Evolutionary conservation across 2,329 filamentous ascomycete genomes (phyloP).

Genomic region (Curvularia hawaiiensis): DNA sequence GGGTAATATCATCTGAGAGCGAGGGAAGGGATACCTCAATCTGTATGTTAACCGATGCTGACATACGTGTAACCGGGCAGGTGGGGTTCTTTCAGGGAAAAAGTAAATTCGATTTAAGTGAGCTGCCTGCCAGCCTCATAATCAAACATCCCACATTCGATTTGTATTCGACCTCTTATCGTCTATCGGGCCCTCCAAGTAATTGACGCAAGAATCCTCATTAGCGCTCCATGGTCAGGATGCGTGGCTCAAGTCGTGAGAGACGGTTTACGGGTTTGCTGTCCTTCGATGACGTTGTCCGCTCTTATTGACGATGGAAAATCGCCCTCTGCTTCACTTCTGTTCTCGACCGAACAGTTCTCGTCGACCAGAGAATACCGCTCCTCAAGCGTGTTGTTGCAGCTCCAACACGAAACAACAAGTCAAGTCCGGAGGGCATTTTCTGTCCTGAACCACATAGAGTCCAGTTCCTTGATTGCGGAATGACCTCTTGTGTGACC

Average conservation of each 20-base stretch:
- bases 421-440: neutral
- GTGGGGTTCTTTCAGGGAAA: slow-evolving; percentile 1
- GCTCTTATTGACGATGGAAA: neutral
- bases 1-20: slow-evolving; percentile 5
- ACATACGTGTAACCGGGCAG: slow-evolving; percentile 3
- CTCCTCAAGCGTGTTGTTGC: neutral
- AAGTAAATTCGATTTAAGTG: slow-evolving; percentile 9
- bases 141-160: neutral
- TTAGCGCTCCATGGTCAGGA: slow-evolving; percentile 3
- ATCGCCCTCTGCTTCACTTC: neutral
- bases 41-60: slow-evolving; percentile 13
- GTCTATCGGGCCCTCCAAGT: neutral
- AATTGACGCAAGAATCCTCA: neutral
- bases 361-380: neutral
- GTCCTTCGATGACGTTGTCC: neutral
- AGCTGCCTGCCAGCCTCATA: slow-evolving; percentile 4
- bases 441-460: neutral
- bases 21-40: slow-evolving; percentile 5
- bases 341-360: neutral
- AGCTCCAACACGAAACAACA: neutral
- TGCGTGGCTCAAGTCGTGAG: neutral
- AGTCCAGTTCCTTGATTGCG: neutral
- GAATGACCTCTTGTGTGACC: neutral
- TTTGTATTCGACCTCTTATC: neutral
- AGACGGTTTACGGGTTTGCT: neutral